These are phyloP conservation scores for Sarocladium kiliense DNA, from an alignment of 2,329 filamentous ascomycete genomes.

Conservation along the genomic window DNA sequence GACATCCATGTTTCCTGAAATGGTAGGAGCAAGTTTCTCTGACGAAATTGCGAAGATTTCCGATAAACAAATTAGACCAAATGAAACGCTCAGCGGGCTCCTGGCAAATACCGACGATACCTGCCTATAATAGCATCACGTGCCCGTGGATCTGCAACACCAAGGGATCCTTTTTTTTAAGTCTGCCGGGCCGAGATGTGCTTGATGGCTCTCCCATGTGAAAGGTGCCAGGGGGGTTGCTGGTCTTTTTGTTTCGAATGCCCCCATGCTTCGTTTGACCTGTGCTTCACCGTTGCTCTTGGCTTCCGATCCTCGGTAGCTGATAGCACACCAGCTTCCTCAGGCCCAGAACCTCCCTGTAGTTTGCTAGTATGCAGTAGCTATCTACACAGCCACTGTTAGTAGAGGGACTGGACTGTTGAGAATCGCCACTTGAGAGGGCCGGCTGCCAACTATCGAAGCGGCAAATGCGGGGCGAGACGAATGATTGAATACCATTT, in stretches of 20 bases:
- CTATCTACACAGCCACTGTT: background rate
- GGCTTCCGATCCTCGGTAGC: background rate
- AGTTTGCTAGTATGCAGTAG: background rate
- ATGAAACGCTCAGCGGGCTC: background rate
- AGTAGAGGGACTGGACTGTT: background rate
- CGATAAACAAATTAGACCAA: background rate
- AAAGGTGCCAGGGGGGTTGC: background rate
- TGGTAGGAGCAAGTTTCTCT: background rate
- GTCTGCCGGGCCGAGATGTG: background rate
- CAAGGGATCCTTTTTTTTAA: background rate
- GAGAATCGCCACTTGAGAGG: background rate
- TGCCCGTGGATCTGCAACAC: slow-evolving; percentile 4
- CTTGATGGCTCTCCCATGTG: background rate
- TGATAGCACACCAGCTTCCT: no score
- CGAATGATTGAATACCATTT: background rate
- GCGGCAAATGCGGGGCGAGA: background rate
- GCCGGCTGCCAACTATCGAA: background rate
- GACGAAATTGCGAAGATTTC: background rate
- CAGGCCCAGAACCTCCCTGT: background rate
- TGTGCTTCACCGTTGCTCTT: slow-evolving; percentile 1
- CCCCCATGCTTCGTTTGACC: background rate
- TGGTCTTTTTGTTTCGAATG: background rate
- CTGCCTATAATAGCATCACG: slow-evolving; percentile 3
- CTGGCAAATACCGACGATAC: background rate
- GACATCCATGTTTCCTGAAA: no score